Evolutionary conservation across 169 alveolate species (phyloP), one percentile per base, ranked within the genome.

Genomic region (Cryptosporidium ubiquitum): DNA sequence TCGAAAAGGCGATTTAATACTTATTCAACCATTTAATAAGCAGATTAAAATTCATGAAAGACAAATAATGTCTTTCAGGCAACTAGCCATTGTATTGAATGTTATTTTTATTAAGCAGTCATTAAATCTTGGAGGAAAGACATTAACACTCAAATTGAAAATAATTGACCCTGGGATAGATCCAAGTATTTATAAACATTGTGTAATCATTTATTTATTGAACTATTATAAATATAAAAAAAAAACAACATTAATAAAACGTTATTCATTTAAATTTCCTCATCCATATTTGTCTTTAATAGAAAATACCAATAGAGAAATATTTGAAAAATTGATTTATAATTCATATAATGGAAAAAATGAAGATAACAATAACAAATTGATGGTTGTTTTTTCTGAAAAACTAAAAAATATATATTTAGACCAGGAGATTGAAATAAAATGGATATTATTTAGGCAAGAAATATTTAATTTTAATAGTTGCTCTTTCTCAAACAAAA

Each of bases 91-190:
- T n/a, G 39, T 58, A 33, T 33, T 49, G 44, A 33, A 31, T 35
- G 47, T 70, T 5, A 49, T 42, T 33, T 70, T 14, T 20, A 23
- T 31, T 23, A 26, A 49, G 2, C 20, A n/a, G 14, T 57, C 68
- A 39, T 5, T 40, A 2, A 40, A 12, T 5, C 5, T 29, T 33
- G 31, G 55, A 9, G 18, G 29, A 31, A n/a, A 31, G 5, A 35
- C 29, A 51, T 12, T 73, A 20, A 73, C 42, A 18, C 49, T 73
- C 23, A 73, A 73, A 52, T n/a, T 73, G n/a, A 16, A 33, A 10
- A 73, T 73, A 18, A 52, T 29, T 47, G 69, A 73, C 55, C 85
- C 85, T 10, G 85, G 85, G 0, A 18, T 57, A 0, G 85, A 73
- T 58, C 84, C 85, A 20, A 73, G 85, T 37, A 40, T n/a, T 9